Conservation (phyloP, 192 early-diverging fungal species). For the Funneliformis mosseae region DNA sequence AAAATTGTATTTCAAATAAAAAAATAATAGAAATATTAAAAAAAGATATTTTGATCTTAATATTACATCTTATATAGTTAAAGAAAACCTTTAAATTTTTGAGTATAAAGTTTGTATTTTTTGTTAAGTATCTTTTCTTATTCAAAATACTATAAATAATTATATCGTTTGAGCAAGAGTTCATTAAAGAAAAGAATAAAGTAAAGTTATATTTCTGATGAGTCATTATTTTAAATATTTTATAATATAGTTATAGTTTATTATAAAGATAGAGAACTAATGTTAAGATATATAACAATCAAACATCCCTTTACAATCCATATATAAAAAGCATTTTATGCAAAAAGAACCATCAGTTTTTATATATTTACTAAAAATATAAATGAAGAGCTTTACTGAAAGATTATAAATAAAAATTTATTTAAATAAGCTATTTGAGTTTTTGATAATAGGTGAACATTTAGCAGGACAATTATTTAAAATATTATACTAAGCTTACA, state of each 20-base stretch:
- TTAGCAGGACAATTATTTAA: slow-evolving; percentile 6
- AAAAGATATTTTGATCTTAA: background rate
- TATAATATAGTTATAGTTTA: background rate
- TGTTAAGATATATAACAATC: background rate
- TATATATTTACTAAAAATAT: slow-evolving; percentile 8
- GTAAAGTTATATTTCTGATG: too few relatives aligned
- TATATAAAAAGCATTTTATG: slow-evolving; percentile 2
- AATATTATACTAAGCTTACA: background rate
- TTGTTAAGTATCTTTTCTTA: too few relatives aligned
- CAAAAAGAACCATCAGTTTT: background rate
- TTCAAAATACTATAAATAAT: too few relatives aligned
- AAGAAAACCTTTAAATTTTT: too few relatives aligned
- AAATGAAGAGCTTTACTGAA: slow-evolving; percentile 5
- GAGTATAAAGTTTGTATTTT: too few relatives aligned
- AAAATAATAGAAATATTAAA: background rate
- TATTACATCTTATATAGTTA: background rate
- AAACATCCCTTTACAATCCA: slow-evolving; percentile 6
- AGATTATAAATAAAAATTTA: slow-evolving; percentile 9
- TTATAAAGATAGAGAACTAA: background rate
- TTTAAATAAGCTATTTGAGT: background rate
- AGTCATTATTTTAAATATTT: too few relatives aligned
- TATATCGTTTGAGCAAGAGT: too few relatives aligned
- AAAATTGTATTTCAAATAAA: background rate
- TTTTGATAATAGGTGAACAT: background rate
- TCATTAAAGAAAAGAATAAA: too few relatives aligned